Evolutionary conservation across 495 filamentous ascomycete species (phyloP), one percentile per base, ranked within the genome.

Genomic region (Evernia prunastri): DNA sequence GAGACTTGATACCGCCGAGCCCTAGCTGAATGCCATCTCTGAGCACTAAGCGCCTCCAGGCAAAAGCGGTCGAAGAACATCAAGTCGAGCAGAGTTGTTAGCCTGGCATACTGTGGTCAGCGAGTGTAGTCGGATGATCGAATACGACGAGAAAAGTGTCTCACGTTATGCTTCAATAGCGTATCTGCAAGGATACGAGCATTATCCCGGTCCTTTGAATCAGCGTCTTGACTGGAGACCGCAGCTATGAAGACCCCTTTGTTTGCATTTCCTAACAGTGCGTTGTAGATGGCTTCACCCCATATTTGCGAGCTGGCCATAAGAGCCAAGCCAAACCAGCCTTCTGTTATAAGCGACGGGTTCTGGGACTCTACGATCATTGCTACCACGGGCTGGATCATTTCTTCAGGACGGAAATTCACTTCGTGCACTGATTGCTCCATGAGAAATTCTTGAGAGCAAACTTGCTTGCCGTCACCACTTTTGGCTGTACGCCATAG

Each of bases 301-400:
- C 87, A 87, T 15, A 79, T 73, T 17, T 70, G 66, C 40, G 67
- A 75, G 29, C 75, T 77, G 12, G 83, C 81, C 82, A 93, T 88
- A 36, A 92, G 75, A 4, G 89, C 89, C 20, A 92, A 76, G 5
- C 86, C 84, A 70, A 92, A 91, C 77, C 88, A 84, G 0, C 84
- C 85, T 71, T 94, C 89, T 64, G 85, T 78, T 29, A 86, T 79
- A 1, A 88, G 86, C 78, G 86, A 91, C 68, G 87, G 86, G 4
- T 77, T 77, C 63, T 92, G 89, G 9, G 79, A 81, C 42, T 64
- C 35, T 13, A 87, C 77, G 74, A 92, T 86, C 56, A 79, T 80
- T 62, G 12, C 33, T 27, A 79, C 74, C 6, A 94, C 69, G 9
- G 85, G 80, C 33, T 78, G 72, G 4, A 80, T 73, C 33, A 91